Base-by-base conservation (phyloP, 1,139 yeast species). In the Lodderomyces margitis region DNA sequence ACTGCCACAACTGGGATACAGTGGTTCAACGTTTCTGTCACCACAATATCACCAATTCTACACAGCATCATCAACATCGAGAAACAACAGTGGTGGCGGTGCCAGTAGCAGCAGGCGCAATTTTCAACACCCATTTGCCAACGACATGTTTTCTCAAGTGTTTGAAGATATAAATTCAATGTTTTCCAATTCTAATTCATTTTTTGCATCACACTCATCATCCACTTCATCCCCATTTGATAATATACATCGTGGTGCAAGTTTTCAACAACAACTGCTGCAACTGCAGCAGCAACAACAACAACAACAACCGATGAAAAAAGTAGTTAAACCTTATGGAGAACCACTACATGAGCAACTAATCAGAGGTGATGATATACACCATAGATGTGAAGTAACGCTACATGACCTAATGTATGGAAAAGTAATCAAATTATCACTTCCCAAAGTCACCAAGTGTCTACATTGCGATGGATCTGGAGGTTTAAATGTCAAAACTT, bases 361-460 rank as follows among this genome's bases (percentile, higher is more conserved):
- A 15, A 47, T 44, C 8, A 55, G 49, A 34, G 73, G 75, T n/a
- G 57, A 57, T 38, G 73, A 70, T 46, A 71, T 72, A 30, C 70
- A 66, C 45, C 78, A 72, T 48, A 62, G 66, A 5, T 69, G 69
- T 48, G 62, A 60, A 31, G 68, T 70, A 5, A 53, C 59, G 4
- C 52, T 72, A 21, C 62, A 58, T 3, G 75, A 71, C 42, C 50
- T 71, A 46, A 67, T 62, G 34, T 58, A 51, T 41, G 78, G 78
- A 6, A 71, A 68, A 43, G 59, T 61, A 4, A 61, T 69, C 42
- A 68, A 67, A 48, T 59, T 71, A 32, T 69, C 66, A 47, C 58
- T 72, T 8, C 75, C 76, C 2, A 64, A 63, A 44, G 63, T 55
- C 37, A 56, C 66, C 21, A 62, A 58, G 41, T 72, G 78, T 52